Evolutionary conservation across 1,284 basidiomycete species (phyloP).

Genomic region (Pseudomicrostroma phylloplanum): DNA sequence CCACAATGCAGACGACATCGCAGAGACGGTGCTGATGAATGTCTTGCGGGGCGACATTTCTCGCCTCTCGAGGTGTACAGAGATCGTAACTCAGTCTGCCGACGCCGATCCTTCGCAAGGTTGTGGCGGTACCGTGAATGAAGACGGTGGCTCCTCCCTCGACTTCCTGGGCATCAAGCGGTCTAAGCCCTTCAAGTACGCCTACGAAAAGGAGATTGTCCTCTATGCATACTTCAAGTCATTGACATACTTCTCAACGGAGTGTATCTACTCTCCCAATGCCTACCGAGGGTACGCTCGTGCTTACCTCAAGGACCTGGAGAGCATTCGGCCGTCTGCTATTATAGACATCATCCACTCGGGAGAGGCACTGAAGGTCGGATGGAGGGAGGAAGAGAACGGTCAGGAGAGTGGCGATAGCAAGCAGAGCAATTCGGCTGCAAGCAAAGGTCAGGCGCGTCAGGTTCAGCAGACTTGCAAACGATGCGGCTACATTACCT

Average conservation of each 20-base stretch:
- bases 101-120: conserved; percentile 14
- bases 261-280: conserved; percentile 92
- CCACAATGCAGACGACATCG: conserved; percentile 98
- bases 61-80: conserved; percentile 82
- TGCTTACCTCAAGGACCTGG: conserved; percentile 88
- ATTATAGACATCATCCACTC: conserved; percentile 88
- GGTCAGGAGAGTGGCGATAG: background rate
- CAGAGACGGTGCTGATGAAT: conserved; percentile 98
- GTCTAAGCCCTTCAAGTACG: conserved; percentile 95
- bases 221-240: conserved; percentile 98
- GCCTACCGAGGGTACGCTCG: conserved; percentile 95
- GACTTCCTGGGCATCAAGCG: conserved; percentile 68
- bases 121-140: conserved; percentile 18
- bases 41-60: conserved; percentile 97
- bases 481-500: conserved; percentile 49
- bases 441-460: background rate
- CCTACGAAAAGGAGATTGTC: conserved; percentile 99
- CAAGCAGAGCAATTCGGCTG: background rate
- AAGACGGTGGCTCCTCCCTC: background rate
- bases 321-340: conserved; percentile 82
- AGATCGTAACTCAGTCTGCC: conserved; percentile 66
- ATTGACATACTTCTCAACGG: conserved; percentile 96
- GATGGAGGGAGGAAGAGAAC: conserved; percentile 11
- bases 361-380: conserved; percentile 37
- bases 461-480: conserved; percentile 21